Evolutionary conservation across 805 yeast genomes (phyloP), one percentile per base, ranked within the genome.

Genomic region (Pichia rugopelliculosa): DNA sequence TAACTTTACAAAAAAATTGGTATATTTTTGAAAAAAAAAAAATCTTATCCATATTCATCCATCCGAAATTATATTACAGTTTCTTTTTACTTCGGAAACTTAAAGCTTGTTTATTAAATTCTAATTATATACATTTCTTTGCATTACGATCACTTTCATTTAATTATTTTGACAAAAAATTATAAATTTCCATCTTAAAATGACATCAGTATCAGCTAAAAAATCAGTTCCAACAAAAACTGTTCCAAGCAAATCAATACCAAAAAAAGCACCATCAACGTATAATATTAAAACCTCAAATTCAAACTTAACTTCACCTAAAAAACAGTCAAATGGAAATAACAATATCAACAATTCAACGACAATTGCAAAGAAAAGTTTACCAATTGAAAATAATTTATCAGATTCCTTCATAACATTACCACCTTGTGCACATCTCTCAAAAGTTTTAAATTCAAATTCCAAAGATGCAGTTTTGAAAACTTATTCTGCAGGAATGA

Each of bases 401-500:
- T 22, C 37, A 1, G 50, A 48, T 6, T 40, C 64, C 6, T 59
- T 62, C 48, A 56, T 57, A 15, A 60, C 70, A 6, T 69, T 74
- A 46, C 67, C 67, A 21, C 69, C 80, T 0, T 79, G 84, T 59
- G 59, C 66, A 10, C 84, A 79, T 57, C 60, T 79, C 39, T 56
- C 59, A 17, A 67, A 73, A 47, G 79, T 77, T 7, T 61, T 79
- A 39, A 67, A 65, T 12, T 70, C 81, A 24, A 69, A 68, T 42
- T 80, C 82, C 10, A 65, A 64, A 44, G 77, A 74, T 3, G 71
- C 72, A 15, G 77, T 77, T 9, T 57, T 75, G 50, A 63, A 65
- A 46, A 76, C 81, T 1, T 79, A 77, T 56, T 64, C 66, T 41
- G 76, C 77, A 48, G 82, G 78, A 2, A 70, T 77, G 49, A 73